These are phyloP conservation scores for Speleostelium caveatum DNA, from an alignment of 78 protist species.

Conservation along the genomic window DNA sequence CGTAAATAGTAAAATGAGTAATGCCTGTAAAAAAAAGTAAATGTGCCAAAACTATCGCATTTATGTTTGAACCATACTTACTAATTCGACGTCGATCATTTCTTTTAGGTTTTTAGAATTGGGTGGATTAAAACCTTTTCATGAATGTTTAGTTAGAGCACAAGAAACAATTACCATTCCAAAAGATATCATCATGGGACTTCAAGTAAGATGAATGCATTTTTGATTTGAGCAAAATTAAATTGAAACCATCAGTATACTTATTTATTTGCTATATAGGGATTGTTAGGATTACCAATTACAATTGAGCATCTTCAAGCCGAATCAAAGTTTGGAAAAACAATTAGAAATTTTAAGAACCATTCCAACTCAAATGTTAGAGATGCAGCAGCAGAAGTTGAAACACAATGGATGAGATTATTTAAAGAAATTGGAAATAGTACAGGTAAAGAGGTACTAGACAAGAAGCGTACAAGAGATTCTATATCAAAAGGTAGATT, in stretches of 20 bases:
- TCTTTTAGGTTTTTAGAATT: conserved; percentile 36
- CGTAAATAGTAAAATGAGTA: conserved; percentile 32
- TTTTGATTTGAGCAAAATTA: neutral
- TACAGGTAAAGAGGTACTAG: neutral
- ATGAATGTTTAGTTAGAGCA: conserved; percentile 30
- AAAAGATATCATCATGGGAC: conserved; percentile 24
- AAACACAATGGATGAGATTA: conserved; percentile 22
- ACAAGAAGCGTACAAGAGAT: conserved; percentile 50
- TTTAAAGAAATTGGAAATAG: conserved; percentile 8
- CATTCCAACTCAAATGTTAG: conserved; percentile 33
- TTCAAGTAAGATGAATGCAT: conserved; percentile 8
- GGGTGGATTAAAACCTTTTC: conserved; percentile 46
- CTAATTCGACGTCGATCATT: neutral
- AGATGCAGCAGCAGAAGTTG: conserved; percentile 47
- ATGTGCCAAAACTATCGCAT: neutral
- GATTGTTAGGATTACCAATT: conserved; percentile 30
- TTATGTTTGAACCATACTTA: neutral
- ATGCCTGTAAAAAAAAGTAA: conserved; percentile 54
- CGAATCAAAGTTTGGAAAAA: conserved; percentile 34
- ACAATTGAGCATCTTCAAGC: conserved; percentile 47
- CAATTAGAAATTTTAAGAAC: conserved; percentile 54
- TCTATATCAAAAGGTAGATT: too few relatives aligned
- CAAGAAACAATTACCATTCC: conserved; percentile 45
- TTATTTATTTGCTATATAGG: conserved; percentile 7
- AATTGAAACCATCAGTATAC: neutral